Conservation (phyloP, 331 rosid genomes). For the Malus hybrid region DNA sequence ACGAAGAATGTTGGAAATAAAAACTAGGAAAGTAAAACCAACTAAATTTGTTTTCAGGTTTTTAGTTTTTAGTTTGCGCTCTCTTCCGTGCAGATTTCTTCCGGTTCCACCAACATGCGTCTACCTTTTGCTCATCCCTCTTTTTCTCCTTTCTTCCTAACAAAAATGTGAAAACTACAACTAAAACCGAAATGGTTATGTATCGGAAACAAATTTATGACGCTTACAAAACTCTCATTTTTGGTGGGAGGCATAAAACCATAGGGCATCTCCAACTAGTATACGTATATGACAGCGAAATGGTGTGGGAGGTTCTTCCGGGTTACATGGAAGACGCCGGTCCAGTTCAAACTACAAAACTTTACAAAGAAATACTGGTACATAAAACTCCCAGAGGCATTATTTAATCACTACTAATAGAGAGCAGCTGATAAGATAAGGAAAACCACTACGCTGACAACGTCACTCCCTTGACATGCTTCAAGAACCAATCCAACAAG, state of each 20-base stretch:
- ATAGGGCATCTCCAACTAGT: not conserved
- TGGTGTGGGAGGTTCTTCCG: not conserved
- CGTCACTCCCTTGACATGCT: constrained; percentile 31
- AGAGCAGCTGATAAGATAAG: not conserved
- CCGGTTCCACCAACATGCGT: no score
- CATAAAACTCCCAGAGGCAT: not conserved
- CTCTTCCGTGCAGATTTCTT: no score
- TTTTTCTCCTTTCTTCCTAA: not conserved
- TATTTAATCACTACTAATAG: not conserved
- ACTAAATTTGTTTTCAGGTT: no score
- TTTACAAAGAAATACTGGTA: not conserved
- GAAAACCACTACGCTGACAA: not conserved
- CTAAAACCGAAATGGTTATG: no score
- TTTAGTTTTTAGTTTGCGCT: no score
- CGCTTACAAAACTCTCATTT: no score
- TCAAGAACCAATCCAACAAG: constrained; percentile 50
- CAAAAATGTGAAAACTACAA: no score
- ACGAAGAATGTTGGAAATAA: no score
- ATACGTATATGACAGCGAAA: not conserved
- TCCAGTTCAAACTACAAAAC: not conserved
- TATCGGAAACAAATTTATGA: no score
- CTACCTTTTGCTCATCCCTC: not conserved
- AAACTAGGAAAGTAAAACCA: no score
- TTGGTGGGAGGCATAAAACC: not conserved
- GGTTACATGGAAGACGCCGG: not conserved